phyloP scores from a whole-genome alignment of 306 rosid genomes.

The Carpinus fangiana region DNA sequence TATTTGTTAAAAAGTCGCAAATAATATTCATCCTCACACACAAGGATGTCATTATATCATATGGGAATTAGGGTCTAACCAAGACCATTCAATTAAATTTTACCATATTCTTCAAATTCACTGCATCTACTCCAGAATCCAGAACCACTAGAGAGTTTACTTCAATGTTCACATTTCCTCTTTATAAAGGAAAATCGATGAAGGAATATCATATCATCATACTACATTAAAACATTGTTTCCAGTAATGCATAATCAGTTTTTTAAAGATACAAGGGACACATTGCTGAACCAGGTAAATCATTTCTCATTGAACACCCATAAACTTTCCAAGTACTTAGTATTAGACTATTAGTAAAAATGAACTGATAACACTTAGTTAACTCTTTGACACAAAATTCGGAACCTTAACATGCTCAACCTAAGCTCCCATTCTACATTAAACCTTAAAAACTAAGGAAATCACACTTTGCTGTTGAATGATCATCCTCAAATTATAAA shows the following conservation, averaged over 20 bases:
- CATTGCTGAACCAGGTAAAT: not conserved
- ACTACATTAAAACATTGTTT: not conserved
- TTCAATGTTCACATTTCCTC: not conserved
- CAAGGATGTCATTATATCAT: not conserved
- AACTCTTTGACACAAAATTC: not conserved
- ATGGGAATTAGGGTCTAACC: not conserved
- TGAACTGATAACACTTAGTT: not conserved
- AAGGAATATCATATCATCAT: not conserved
- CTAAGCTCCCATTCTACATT: not conserved
- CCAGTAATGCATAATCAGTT: not conserved
- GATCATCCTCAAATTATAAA: not conserved
- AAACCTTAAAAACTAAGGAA: not conserved
- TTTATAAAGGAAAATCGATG: not conserved
- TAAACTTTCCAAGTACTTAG: not conserved
- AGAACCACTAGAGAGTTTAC: not conserved
- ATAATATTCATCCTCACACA: constrained; percentile 1
- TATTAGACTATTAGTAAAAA: not conserved
- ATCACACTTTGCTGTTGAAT: not conserved
- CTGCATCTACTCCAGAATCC: not conserved
- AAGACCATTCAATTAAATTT: constrained; percentile 3
- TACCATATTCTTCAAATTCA: constrained; percentile 1
- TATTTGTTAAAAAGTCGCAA: not conserved
- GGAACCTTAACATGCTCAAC: not conserved
- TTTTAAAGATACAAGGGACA: not conserved
- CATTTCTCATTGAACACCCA: not conserved